Conservation (phyloP, 208 protist genomes). For the Acanthamoeba lenticulata region DNA sequence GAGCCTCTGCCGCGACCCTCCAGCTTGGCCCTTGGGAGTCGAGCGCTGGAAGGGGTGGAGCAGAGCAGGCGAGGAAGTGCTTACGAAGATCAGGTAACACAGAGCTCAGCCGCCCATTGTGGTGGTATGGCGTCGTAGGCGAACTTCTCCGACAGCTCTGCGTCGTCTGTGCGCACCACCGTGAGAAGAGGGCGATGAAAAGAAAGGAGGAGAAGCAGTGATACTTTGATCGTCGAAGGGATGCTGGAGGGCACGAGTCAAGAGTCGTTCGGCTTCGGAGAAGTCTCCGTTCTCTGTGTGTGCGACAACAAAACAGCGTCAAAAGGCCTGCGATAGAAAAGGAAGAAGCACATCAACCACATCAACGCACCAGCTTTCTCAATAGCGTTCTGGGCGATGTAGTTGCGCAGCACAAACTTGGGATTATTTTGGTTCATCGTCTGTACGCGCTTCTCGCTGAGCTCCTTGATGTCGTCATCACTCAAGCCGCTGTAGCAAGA, state of each 20-base stretch:
- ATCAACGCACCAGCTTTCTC: constrained; percentile 11
- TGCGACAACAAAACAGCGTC: background rate
- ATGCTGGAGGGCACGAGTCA: constrained; percentile 22
- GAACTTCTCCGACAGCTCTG: constrained; percentile 7
- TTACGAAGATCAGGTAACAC: constrained; percentile 69
- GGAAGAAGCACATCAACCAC: background rate
- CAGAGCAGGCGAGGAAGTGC: constrained; percentile 28
- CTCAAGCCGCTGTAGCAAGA: background rate
- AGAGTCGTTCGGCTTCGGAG: background rate
- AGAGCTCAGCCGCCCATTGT: constrained; percentile 56
- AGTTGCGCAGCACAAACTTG: constrained; percentile 66
- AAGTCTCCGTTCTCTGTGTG: background rate
- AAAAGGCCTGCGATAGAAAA: background rate
- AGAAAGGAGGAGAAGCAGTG: background rate
- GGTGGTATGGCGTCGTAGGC: constrained; percentile 48
- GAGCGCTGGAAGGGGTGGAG: too few species aligned
- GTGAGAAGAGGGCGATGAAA: background rate
- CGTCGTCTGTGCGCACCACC: background rate
- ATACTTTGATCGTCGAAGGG: background rate
- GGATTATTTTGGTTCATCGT: constrained; percentile 62
- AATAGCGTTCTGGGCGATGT: constrained; percentile 65
- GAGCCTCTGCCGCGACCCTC: background rate
- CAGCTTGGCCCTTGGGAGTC: too few species aligned
- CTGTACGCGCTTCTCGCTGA: background rate
- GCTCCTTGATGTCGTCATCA: background rate